Conservation (phyloP, 2,329 filamentous ascomycete species). For the Cercospora sp. region DNA sequence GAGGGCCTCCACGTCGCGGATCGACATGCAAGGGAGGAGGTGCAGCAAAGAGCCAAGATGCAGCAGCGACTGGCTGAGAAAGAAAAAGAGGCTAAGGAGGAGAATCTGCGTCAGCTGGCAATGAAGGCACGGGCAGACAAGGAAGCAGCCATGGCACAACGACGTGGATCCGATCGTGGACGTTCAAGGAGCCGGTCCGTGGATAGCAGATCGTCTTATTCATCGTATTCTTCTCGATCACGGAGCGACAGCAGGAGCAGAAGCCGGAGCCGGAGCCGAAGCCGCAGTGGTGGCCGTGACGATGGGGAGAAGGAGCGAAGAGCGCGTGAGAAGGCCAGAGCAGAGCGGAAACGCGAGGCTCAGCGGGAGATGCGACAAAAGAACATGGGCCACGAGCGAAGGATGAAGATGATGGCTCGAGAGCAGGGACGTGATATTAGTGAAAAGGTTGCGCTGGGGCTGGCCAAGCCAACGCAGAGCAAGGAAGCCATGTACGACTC, state of each 20-base stretch:
- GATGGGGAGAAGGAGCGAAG: conserved; percentile 56
- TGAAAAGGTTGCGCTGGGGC: conserved; percentile 90
- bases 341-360: conserved; percentile 76
- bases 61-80: conserved; percentile 95
- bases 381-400: conserved; percentile 90
- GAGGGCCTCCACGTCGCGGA: conserved; percentile 95
- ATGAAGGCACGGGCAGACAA: conserved; percentile 85
- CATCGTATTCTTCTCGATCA: conserved; percentile 43
- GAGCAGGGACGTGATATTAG: conserved; percentile 97
- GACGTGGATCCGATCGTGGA: conserved; percentile 39
- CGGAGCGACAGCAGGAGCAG: conserved; percentile 26
- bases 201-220: conserved; percentile 41
- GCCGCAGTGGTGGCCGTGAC: conserved; percentile 52
- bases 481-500: conserved; percentile 97
- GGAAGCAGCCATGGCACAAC: conserved; percentile 48
- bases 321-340: conserved; percentile 74
- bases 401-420: conserved; percentile 87
- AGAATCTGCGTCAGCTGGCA: conserved; percentile 81
- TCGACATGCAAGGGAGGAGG: conserved; percentile 90
- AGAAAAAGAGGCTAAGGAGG: conserved; percentile 92
- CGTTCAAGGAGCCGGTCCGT: conserved; percentile 36
- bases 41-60: conserved; percentile 88
- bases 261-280: conserved; percentile 21
- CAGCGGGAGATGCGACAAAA: conserved; percentile 90
- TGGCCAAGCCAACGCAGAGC: conserved; percentile 91